Evolutionary conservation across 2,329 filamentous ascomycete genomes (phyloP).

Genomic region (Berkeleyomyces rouxiae): DNA sequence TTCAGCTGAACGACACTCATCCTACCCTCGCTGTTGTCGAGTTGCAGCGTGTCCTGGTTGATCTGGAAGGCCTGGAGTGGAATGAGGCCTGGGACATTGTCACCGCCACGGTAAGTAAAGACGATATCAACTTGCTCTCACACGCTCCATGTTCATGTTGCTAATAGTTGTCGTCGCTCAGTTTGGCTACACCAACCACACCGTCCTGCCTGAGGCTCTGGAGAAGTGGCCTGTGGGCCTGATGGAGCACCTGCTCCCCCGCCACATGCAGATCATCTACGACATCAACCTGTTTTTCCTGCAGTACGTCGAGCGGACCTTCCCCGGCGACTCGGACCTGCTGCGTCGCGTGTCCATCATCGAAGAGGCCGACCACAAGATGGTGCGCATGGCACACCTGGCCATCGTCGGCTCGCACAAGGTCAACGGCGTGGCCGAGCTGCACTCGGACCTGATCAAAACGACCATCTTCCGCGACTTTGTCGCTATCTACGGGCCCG

Average conservation of each 20-base stretch:
- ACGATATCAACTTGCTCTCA: too few relatives aligned
- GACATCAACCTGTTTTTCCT: conserved; percentile 95
- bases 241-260: conserved; percentile 79
- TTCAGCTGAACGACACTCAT: conserved; percentile 96
- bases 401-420: conserved; percentile 97
- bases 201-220: conserved; percentile 84
- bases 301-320: conserved; percentile 74
- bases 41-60: conserved; percentile 78
- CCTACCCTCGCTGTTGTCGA: conserved; percentile 93
- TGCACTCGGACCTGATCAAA: conserved; percentile 95
- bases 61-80: conserved; percentile 84
- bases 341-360: conserved; percentile 86
- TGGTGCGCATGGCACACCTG: conserved; percentile 92
- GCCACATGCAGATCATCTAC: conserved; percentile 93
- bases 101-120: conserved; percentile 40
- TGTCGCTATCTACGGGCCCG: conserved; percentile 79
- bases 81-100: conserved; percentile 80
- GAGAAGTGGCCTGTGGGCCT: conserved; percentile 97
- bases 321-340: conserved; percentile 78
- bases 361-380: conserved; percentile 90
- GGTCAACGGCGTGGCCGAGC: conserved; percentile 93
- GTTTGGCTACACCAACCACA: conserved; percentile 98
- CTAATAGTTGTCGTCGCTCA: conserved; percentile 15
- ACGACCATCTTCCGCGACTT: conserved; percentile 99
- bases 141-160: conserved; percentile 10